Percentiles rank a stretch among this genome's conserved stretches.
These are phyloP conservation scores for Takashimella koratensis DNA, from an alignment of 1,284 basidiomycete genomes.

Conservation along the genomic window DNA sequence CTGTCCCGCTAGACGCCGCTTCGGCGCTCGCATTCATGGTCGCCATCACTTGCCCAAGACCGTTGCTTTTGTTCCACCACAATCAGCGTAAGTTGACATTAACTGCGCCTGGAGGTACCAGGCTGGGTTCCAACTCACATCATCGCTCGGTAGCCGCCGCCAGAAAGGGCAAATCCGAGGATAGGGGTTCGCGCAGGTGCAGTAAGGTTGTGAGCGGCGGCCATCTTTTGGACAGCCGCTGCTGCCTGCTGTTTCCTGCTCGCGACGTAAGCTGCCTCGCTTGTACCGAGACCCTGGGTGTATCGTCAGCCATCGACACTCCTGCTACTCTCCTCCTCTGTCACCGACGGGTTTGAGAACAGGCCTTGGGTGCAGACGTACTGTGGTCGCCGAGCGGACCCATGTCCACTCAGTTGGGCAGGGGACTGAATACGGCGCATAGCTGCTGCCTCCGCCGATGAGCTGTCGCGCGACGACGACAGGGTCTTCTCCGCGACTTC, in stretches of 20 bases:
- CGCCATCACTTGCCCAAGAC: constrained; percentile 15
- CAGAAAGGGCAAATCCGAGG: constrained; percentile 50
- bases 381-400: constrained; percentile 37
- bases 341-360: background rate
- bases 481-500: background rate
- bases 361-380: constrained; percentile 16
- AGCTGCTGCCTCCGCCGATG: constrained; percentile 17
- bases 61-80: constrained; percentile 16
- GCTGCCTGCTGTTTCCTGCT: constrained; percentile 14
- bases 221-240: constrained; percentile 28
- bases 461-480: background rate
- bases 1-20: constrained; percentile 23
- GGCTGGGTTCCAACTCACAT: constrained; percentile 24
- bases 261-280: constrained; percentile 34
- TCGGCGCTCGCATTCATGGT: constrained; percentile 4
- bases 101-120: background rate
- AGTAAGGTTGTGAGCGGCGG: constrained; percentile 24
- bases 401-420: constrained; percentile 40
- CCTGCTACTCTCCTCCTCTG: background rate
- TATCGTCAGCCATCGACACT: background rate
- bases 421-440: constrained; percentile 40
- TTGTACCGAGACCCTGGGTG: constrained; percentile 24
- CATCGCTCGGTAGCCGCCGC: constrained; percentile 54
- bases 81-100: background rate
- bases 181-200: constrained; percentile 43